Evolutionary conservation across 768 basidiomycete genomes (phyloP).

Genomic region (Lyophyllum shimeji): DNA sequence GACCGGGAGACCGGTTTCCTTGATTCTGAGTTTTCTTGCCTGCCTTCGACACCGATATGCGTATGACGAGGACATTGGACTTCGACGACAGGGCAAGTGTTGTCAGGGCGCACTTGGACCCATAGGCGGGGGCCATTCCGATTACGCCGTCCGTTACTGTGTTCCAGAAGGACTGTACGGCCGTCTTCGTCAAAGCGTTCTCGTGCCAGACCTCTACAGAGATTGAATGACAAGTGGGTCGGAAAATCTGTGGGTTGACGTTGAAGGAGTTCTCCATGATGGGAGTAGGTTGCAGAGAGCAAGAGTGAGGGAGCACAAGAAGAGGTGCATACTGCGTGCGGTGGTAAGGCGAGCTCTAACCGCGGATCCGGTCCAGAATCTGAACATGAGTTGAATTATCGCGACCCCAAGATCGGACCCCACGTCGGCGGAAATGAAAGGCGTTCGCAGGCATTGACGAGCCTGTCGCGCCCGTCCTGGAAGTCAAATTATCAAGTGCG

Average conservation of each 20-base stretch:
- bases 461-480: not conserved
- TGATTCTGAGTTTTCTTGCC: not conserved
- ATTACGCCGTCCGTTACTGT: conserved; percentile 24
- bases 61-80: conserved; percentile 34
- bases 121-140: conserved; percentile 46
- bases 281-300: not conserved
- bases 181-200: conserved; percentile 18
- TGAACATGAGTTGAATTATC: not conserved
- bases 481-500: no score
- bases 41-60: conserved; percentile 19
- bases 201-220: conserved; percentile 26
- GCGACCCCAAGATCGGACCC: not conserved
- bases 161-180: conserved; percentile 29
- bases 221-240: conserved; percentile 21
- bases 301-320: not conserved
- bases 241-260: conserved; percentile 35
- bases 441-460: not conserved
- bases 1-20: conserved; percentile 2
- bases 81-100: conserved; percentile 40
- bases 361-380: conserved; percentile 5
- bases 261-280: conserved; percentile 22
- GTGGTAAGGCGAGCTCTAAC: not conserved
- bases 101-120: conserved; percentile 29
- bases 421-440: no score
- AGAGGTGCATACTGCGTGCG: not conserved